phyloP scores from a whole-genome alignment of 2,329 filamentous ascomycete species.

The Beauveria scarabaeidicola region DNA sequence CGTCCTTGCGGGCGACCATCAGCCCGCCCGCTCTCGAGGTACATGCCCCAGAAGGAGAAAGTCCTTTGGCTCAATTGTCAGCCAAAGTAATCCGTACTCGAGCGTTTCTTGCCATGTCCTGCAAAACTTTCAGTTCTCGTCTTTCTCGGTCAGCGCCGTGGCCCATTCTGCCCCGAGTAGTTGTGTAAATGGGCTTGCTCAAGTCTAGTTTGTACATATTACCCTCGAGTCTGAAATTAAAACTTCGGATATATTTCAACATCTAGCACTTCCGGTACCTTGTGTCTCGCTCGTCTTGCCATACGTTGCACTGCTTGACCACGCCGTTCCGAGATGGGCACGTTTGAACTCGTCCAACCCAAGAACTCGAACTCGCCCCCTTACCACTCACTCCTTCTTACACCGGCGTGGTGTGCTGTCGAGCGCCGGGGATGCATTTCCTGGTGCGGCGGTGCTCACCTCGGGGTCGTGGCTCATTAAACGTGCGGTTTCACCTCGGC shows the following conservation, averaged over 20 bases:
- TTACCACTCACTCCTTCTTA: too few relatives aligned
- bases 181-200: too few relatives aligned
- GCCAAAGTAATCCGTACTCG: background rate
- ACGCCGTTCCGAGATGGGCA: background rate
- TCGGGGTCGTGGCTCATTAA: slow-evolving; percentile 33
- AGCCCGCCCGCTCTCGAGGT: slow-evolving; percentile 2
- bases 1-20: background rate
- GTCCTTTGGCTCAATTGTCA: slow-evolving; percentile 3
- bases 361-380: too few relatives aligned
- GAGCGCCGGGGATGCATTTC: background rate
- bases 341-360: background rate
- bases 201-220: background rate
- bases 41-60: background rate
- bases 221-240: background rate
- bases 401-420: background rate
- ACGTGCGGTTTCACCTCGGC: slow-evolving; percentile 53
- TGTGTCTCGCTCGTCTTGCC: background rate
- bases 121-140: background rate
- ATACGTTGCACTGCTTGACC: background rate
- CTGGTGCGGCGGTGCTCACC: background rate
- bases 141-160: background rate
- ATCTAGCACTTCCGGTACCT: background rate
- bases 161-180: too few relatives aligned
- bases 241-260: background rate
- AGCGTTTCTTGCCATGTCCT: background rate